These are phyloP conservation scores for Yamadazyma aaseri DNA, from an alignment of 1,139 yeast species.

Conservation along the genomic window DNA sequence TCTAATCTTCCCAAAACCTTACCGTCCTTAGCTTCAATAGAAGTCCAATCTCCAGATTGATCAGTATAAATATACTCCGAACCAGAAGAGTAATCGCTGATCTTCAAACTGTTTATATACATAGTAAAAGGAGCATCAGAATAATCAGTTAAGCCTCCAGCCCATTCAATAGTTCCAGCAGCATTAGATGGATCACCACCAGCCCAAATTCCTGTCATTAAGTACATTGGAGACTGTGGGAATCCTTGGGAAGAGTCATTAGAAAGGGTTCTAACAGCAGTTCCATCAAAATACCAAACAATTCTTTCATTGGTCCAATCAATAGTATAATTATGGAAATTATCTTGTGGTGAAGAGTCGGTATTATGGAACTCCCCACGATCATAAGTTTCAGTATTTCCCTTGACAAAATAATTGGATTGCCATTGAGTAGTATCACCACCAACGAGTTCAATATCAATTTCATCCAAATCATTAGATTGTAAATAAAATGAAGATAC, in stretches of 20 bases:
- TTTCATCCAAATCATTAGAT: conserved; percentile 78
- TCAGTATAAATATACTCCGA: conserved; percentile 45
- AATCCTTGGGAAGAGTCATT: conserved; percentile 40
- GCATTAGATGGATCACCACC: conserved; percentile 47
- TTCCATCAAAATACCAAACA: conserved; percentile 46
- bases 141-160: conserved; percentile 43
- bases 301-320: conserved; percentile 33
- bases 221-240: conserved; percentile 52
- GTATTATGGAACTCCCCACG: conserved; percentile 65
- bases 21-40: conserved; percentile 66
- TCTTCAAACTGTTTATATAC: conserved; percentile 27
- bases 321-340: conserved; percentile 32
- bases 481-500: conserved; percentile 75
- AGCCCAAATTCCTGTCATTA: conserved; percentile 45
- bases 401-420: conserved; percentile 76
- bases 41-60: conserved; percentile 59
- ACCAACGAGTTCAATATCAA: conserved; percentile 79
- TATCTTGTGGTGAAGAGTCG: conserved; percentile 42
- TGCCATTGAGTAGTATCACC: conserved; percentile 69
- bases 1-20: conserved; percentile 54
- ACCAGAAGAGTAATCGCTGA: conserved; percentile 38
- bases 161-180: conserved; percentile 50
- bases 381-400: conserved; percentile 66
- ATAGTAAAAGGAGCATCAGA: conserved; percentile 35
- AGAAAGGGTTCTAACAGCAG: conserved; percentile 39